phyloP scores from a whole-genome alignment of 2,329 filamentous ascomycete species.

The Berkeleyomyces rouxiae region DNA sequence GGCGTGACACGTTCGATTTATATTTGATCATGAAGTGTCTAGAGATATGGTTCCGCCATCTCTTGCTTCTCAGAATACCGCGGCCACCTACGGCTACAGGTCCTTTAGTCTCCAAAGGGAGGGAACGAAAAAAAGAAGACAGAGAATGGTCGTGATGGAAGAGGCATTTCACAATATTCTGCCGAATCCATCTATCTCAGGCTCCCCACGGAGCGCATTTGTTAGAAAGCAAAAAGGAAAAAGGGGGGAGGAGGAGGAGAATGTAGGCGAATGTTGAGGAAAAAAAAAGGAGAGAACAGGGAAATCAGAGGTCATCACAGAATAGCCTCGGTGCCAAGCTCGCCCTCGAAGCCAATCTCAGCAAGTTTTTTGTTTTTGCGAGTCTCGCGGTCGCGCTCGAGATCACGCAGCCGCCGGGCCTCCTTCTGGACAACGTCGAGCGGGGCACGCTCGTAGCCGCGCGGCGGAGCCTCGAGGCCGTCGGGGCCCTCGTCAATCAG shows the following conservation, averaged over 20 bases:
- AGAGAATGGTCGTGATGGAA: background rate
- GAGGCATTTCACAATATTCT: constrained; percentile 50
- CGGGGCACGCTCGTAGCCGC: constrained; percentile 48
- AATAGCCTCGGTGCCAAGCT: constrained; percentile 23
- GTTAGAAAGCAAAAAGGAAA: constrained; percentile 6
- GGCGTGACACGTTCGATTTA: background rate
- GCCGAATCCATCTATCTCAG: constrained; percentile 23
- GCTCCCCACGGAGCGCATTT: background rate
- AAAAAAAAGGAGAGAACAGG: constrained; percentile 7
- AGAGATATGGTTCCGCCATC: background rate
- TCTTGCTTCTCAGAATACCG: background rate
- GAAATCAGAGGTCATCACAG: background rate
- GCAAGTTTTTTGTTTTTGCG: constrained; percentile 52
- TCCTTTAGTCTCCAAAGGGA: background rate
- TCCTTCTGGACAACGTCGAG: constrained; percentile 53
- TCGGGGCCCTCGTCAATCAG: constrained; percentile 71
- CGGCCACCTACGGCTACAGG: background rate
- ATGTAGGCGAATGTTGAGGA: constrained; percentile 5
- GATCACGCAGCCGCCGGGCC: constrained; percentile 52
- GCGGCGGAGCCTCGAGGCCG: constrained; percentile 51
- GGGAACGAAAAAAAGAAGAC: background rate
- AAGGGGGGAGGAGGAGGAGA: constrained; percentile 12
- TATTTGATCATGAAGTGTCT: constrained; percentile 1
- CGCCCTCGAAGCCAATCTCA: constrained; percentile 72
- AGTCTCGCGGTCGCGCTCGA: constrained; percentile 60